phyloP scores from a whole-genome alignment of 805 yeast species.

The Hyphopichia homilentoma region DNA sequence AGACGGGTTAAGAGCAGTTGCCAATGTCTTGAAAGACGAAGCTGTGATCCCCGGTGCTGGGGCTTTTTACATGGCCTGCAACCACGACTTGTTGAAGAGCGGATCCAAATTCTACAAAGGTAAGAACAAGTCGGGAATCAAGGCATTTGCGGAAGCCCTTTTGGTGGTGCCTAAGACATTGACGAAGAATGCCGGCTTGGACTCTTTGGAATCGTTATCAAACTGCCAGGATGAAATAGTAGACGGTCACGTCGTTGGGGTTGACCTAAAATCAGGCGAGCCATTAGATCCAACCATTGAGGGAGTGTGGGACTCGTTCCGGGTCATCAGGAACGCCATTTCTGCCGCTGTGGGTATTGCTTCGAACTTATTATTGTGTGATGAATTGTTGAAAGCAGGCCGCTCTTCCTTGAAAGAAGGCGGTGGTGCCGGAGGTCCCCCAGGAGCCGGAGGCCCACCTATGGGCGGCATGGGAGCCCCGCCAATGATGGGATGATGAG shows the following conservation, averaged over 20 bases:
- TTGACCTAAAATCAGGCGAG: constrained; percentile 87
- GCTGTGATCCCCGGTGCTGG: constrained; percentile 96
- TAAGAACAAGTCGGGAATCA: constrained; percentile 82
- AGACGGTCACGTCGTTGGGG: constrained; percentile 82
- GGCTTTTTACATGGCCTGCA: constrained; percentile 84
- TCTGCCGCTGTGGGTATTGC: constrained; percentile 94
- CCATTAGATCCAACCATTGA: constrained; percentile 92
- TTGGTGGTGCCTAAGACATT: constrained; percentile 90
- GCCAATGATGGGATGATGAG: background rate
- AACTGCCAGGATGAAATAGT: constrained; percentile 84
- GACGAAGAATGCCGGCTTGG: constrained; percentile 89
- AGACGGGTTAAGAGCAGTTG: constrained; percentile 93
- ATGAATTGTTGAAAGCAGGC: constrained; percentile 95
- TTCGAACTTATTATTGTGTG: constrained; percentile 86
- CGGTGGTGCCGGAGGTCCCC: constrained; percentile 16
- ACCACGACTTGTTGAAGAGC: constrained; percentile 56
- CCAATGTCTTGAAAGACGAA: constrained; percentile 84
- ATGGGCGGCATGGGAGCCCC: constrained; percentile 11
- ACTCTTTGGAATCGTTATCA: constrained; percentile 83
- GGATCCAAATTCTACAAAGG: constrained; percentile 65
- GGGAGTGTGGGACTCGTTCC: constrained; percentile 95
- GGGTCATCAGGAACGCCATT: constrained; percentile 90
- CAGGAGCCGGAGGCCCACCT: constrained; percentile 17
- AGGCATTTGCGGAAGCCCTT: constrained; percentile 90
- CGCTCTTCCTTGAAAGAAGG: constrained; percentile 82